Evolutionary conservation across 768 basidiomycete genomes (phyloP).

Genomic region (Hemileccinum impolitum): DNA sequence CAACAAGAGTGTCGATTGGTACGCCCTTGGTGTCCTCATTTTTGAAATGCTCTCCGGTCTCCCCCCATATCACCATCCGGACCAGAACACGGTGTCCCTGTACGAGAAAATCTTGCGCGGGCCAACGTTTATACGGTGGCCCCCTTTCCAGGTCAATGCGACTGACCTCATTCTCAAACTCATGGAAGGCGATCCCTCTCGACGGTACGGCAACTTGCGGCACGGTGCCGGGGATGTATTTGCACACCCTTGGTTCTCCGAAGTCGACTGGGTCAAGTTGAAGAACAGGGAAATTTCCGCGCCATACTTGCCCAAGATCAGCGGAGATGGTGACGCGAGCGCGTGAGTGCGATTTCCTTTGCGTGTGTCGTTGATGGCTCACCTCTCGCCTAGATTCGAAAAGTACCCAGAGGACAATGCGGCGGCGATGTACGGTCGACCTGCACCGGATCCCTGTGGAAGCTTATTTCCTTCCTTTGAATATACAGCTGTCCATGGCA

Average conservation of each 20-base stretch:
- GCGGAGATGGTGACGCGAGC: constrained; percentile 93
- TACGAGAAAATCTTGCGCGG: constrained; percentile 90
- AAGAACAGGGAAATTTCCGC: constrained; percentile 85
- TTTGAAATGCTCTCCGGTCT: constrained; percentile 98
- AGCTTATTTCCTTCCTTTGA: constrained; percentile 76
- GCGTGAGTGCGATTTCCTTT: constrained; percentile 51
- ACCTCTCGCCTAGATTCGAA: constrained; percentile 54
- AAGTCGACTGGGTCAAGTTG: constrained; percentile 88
- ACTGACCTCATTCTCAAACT: constrained; percentile 88
- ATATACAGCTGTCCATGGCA: constrained; percentile 46
- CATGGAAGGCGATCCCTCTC: constrained; percentile 84
- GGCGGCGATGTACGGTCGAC: constrained; percentile 54
- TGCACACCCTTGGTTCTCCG: constrained; percentile 88
- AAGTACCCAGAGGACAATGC: constrained; percentile 74
- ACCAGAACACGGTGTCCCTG: constrained; percentile 78
- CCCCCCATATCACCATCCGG: constrained; percentile 89
- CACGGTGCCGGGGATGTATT: constrained; percentile 92
- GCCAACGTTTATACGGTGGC: constrained; percentile 74
- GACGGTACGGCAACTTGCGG: constrained; percentile 85
- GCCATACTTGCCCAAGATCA: constrained; percentile 91
- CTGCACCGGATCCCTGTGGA: constrained; percentile 60
- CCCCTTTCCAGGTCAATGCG: constrained; percentile 69
- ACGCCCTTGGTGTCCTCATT: constrained; percentile 93
- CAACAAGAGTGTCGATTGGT: constrained; percentile 98
- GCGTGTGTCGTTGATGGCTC: neutral